These are phyloP conservation scores for Podaxis rugospora DNA, from an alignment of 768 basidiomycete genomes.

Conservation along the genomic window DNA sequence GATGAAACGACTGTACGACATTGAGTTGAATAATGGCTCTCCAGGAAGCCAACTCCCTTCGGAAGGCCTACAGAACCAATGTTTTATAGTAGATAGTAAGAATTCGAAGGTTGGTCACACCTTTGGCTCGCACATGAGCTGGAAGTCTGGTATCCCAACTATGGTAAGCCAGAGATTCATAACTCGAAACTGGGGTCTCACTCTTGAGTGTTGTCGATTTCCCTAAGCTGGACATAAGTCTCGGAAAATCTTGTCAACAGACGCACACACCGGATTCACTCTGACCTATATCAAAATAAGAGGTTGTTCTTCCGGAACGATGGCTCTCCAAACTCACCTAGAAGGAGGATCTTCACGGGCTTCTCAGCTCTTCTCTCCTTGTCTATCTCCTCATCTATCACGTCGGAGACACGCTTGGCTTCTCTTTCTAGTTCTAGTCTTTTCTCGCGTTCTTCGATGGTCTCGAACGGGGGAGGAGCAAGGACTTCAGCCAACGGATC, in stretches of 20 bases:
- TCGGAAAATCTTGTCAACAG: neutral
- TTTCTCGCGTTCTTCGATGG: slow-evolving; percentile 35
- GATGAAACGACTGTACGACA: slow-evolving; percentile 61
- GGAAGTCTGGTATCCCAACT: slow-evolving; percentile 40
- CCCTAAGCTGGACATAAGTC: neutral
- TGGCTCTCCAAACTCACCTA: slow-evolving; percentile 39
- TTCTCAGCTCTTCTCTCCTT: slow-evolving; percentile 42
- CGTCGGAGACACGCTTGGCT: slow-evolving; percentile 53
- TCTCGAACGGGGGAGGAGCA: slow-evolving; percentile 52
- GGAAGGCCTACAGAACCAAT: slow-evolving; percentile 39
- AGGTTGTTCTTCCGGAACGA: neutral
- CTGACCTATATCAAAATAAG: slow-evolving; percentile 44
- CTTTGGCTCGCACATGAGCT: slow-evolving; percentile 60
- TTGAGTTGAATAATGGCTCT: slow-evolving; percentile 67
- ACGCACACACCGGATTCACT: slow-evolving; percentile 66
- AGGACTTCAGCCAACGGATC: slow-evolving; percentile 47
- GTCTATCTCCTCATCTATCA: slow-evolving; percentile 62
- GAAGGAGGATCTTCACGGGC: slow-evolving; percentile 54
- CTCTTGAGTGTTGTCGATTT: slow-evolving; percentile 9
- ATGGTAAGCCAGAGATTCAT: neutral
- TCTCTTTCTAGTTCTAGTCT: slow-evolving; percentile 45
- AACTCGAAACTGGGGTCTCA: neutral
- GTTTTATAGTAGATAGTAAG: neutral
- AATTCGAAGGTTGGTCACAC: slow-evolving; percentile 22
- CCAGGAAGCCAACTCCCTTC: slow-evolving; percentile 60